Conservation (phyloP, 1,139 yeast genomes). For the Diutina scorzettiae region DNA sequence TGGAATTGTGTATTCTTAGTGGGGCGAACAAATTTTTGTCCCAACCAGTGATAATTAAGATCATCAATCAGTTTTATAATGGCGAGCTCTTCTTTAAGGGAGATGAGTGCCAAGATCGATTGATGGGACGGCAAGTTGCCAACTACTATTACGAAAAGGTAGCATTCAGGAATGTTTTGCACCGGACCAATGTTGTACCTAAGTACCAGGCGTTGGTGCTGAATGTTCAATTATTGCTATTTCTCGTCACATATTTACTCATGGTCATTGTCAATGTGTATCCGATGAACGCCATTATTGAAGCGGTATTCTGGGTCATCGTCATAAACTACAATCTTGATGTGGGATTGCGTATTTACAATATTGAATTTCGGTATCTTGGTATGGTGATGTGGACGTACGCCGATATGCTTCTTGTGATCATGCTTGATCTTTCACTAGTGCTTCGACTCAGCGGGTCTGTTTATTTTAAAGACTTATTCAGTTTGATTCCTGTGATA, state of each 20-base stretch:
- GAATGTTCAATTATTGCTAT: slow-evolving; percentile 12
- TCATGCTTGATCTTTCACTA: slow-evolving; percentile 19
- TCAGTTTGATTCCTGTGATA: slow-evolving; percentile 39
- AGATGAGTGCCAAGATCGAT: no score
- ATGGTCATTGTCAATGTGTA: background rate
- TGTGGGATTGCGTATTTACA: slow-evolving; percentile 24
- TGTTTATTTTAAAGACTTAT: slow-evolving; percentile 15
- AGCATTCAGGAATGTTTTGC: background rate
- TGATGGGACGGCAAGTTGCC: background rate
- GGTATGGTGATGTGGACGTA: slow-evolving; percentile 32
- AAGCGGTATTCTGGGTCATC: slow-evolving; percentile 22
- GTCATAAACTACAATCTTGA: slow-evolving; percentile 28
- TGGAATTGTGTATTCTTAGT: slow-evolving; percentile 43
- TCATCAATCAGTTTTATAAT: slow-evolving; percentile 41
- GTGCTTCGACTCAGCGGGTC: slow-evolving; percentile 13
- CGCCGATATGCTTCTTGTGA: slow-evolving; percentile 23
- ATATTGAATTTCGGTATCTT: slow-evolving; percentile 30
- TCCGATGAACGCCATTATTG: slow-evolving; percentile 9
- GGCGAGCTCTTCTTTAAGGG: slow-evolving; percentile 31
- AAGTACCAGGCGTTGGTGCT: slow-evolving; percentile 33
- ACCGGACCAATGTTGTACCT: slow-evolving; percentile 19
- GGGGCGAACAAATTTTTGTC: slow-evolving; percentile 44
- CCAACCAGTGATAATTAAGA: slow-evolving; percentile 42
- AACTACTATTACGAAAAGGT: background rate
- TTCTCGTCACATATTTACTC: background rate